Conservation (phyloP, 1,139 yeast species). For the Magnusiomyces tetraspermus region DNA sequence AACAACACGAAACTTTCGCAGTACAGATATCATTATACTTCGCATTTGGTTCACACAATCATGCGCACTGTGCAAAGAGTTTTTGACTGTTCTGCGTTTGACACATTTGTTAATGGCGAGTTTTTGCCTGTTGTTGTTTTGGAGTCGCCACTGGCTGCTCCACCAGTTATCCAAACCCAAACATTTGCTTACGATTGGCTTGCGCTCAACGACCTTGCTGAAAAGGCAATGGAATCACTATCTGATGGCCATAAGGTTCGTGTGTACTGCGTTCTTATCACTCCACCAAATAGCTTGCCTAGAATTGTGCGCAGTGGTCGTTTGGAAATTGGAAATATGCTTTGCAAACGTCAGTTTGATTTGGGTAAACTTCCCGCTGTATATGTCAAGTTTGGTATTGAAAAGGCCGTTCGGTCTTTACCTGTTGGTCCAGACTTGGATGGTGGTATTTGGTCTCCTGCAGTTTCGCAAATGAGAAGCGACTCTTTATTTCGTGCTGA, state of each 20-base stretch:
- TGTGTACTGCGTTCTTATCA: conserved; percentile 71
- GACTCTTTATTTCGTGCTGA: conserved; percentile 42
- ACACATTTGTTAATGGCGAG: conserved; percentile 73
- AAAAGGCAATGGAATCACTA: conserved; percentile 61
- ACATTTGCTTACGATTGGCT: conserved; percentile 47
- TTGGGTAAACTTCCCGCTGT: conserved; percentile 69
- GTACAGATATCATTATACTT: conserved; percentile 68
- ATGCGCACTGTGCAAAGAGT: conserved; percentile 76
- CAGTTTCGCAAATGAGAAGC: conserved; percentile 51
- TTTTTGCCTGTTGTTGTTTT: conserved; percentile 79
- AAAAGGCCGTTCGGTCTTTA: conserved; percentile 55
- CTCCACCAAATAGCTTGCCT: conserved; percentile 76
- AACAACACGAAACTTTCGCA: conserved; percentile 5
- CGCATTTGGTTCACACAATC: conserved; percentile 70
- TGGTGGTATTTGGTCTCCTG: conserved; percentile 82
- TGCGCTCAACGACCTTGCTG: conserved; percentile 62
- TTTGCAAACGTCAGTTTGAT: conserved; percentile 72
- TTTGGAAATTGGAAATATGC: conserved; percentile 85
- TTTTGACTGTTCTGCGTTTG: conserved; percentile 87
- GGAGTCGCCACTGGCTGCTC: conserved; percentile 65
- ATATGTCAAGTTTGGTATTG: conserved; percentile 71
- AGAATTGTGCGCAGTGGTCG: conserved; percentile 77
- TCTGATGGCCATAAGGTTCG: conserved; percentile 65
- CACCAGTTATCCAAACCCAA: conserved; percentile 52
- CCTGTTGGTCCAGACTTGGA: conserved; percentile 71